A percentile compares a stretch with the other conserved stretches of the same genome.
phyloP scores from a whole-genome alignment of 495 filamentous ascomycete genomes.

The Podospora anserina region DNA sequence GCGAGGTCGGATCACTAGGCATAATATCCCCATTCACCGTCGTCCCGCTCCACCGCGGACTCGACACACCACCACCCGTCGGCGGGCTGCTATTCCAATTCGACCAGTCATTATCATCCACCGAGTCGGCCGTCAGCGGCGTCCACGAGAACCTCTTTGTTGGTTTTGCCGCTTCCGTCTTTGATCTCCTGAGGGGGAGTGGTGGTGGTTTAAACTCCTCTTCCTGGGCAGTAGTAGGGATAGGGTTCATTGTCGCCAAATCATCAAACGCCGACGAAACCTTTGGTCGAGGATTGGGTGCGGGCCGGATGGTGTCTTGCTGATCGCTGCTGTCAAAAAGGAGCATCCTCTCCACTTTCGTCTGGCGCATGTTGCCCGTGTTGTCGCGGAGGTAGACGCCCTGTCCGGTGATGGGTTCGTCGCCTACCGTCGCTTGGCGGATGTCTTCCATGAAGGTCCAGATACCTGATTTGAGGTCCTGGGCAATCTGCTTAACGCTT shows the following conservation, averaged over 20 bases:
- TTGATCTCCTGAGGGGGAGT: conserved; percentile 26
- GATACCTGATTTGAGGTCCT: conserved; percentile 83
- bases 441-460: conserved; percentile 97
- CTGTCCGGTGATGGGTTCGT: conserved; percentile 71
- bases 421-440: conserved; percentile 89
- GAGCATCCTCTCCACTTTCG: conserved; percentile 29
- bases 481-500: conserved; percentile 76
- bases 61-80: conserved; percentile 26
- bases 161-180: conserved; percentile 31
- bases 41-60: conserved; percentile 50
- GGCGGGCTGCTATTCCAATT: conserved; percentile 63
- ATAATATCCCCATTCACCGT: conserved; percentile 47
- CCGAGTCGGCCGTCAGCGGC: conserved; percentile 46
- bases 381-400: conserved; percentile 37
- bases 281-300: conserved; percentile 22
- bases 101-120: conserved; percentile 69
- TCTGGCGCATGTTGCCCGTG: conserved; percentile 39
- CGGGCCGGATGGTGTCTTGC: conserved; percentile 41
- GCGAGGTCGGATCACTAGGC: conserved; percentile 25
- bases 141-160: conserved; percentile 49
- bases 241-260: neutral
- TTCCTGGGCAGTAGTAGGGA: conserved; percentile 23
- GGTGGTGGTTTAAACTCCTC: conserved; percentile 14
- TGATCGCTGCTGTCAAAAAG: conserved; percentile 23
- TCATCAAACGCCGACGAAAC: conserved; percentile 28